These are phyloP conservation scores for Caloboletus inedulis DNA, from an alignment of 1,284 basidiomycete species.

Conservation along the genomic window DNA sequence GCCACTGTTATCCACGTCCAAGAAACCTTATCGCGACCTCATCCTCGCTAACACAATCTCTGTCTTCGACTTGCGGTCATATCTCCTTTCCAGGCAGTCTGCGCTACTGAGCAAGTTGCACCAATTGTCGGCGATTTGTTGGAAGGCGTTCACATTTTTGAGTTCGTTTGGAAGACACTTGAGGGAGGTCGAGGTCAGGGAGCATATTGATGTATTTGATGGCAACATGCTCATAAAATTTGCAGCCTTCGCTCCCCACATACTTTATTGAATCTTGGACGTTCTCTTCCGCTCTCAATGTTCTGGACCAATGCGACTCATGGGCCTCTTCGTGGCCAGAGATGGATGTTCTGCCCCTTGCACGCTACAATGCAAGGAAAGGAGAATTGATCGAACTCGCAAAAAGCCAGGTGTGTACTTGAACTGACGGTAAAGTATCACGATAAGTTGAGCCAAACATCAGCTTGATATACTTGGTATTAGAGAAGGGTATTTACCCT, in stretches of 20 bases:
- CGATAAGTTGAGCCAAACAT: constrained; percentile 12
- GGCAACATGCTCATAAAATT: constrained; percentile 16
- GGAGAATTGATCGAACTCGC: constrained; percentile 83
- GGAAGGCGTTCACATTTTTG: constrained; percentile 70
- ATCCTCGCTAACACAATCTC: constrained; percentile 90
- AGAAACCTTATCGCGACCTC: constrained; percentile 86
- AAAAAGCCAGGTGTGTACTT: constrained; percentile 62
- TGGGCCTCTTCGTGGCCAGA: constrained; percentile 56
- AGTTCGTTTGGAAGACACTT: constrained; percentile 78
- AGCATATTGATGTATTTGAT: not conserved
- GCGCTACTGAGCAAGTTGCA: constrained; percentile 73
- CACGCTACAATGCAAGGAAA: constrained; percentile 64
- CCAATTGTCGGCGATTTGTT: constrained; percentile 63
- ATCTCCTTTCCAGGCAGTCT: constrained; percentile 87
- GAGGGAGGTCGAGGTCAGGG: constrained; percentile 68
- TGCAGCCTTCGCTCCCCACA: constrained; percentile 64
- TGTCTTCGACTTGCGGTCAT: constrained; percentile 92
- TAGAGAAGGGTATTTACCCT: constrained; percentile 66
- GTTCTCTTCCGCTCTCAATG: constrained; percentile 86
- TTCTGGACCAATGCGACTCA: constrained; percentile 78
- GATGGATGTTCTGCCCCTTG: constrained; percentile 44
- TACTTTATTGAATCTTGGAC: constrained; percentile 93
- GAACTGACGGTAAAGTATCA: not conserved
- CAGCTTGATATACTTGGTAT: constrained; percentile 85
- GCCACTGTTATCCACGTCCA: constrained; percentile 74